A percentile compares a stretch with the other conserved stretches of the same genome.
These are phyloP conservation scores for Mycena metata DNA, from an alignment of 768 basidiomycete species.

Conservation along the genomic window DNA sequence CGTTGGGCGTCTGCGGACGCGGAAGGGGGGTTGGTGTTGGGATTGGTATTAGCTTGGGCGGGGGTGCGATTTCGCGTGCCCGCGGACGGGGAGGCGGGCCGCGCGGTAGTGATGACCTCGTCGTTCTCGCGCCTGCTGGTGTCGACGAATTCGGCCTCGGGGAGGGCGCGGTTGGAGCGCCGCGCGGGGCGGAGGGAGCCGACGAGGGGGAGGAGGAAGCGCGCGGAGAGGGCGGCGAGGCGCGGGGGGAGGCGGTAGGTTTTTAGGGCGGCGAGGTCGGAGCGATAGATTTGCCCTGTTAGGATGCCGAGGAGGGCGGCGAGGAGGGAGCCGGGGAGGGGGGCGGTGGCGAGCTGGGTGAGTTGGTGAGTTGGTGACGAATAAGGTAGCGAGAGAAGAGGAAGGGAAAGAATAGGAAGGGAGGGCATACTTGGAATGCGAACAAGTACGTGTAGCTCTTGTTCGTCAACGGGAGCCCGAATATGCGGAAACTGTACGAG, in stretches of 20 bases:
- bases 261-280: constrained; percentile 85
- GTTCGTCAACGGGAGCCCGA: constrained; percentile 80
- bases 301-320: constrained; percentile 75
- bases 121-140: constrained; percentile 54
- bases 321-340: constrained; percentile 74
- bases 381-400: too few species aligned
- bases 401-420: neutral
- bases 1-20: too few species aligned
- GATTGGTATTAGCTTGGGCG: too few species aligned
- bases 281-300: constrained; percentile 84
- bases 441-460: constrained; percentile 82
- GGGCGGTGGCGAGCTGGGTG: constrained; percentile 75
- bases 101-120: constrained; percentile 75
- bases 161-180: constrained; percentile 80
- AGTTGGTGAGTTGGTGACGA: neutral
- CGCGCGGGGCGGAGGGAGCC: constrained; percentile 74
- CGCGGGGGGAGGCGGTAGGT: constrained; percentile 79
- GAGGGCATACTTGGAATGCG: constrained; percentile 72
- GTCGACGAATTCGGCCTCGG: constrained; percentile 60
- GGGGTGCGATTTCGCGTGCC: neutral
- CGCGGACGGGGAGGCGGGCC: constrained; percentile 39
- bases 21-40: too few species aligned
- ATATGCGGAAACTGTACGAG: constrained; percentile 81
- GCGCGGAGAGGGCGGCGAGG: constrained; percentile 67
- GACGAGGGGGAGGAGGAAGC: constrained; percentile 74